These are phyloP conservation scores for Chlorella sp. DNA, from an alignment of 139 green algal genomes.

Conservation along the genomic window DNA sequence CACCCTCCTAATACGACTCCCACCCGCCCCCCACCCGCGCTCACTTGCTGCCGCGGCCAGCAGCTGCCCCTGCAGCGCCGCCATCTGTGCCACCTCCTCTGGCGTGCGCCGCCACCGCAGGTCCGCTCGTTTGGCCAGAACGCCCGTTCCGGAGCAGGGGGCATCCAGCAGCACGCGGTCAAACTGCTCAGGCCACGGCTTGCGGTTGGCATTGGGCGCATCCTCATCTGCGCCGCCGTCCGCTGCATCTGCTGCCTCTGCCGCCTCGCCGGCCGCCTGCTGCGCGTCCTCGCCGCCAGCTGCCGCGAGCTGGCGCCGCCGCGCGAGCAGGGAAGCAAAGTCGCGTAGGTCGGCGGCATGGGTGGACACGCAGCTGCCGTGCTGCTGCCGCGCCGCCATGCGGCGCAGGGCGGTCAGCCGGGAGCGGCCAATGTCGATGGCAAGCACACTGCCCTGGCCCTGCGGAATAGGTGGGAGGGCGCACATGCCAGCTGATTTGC, in stretches of 20 bases:
- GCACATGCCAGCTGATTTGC: too few relatives aligned
- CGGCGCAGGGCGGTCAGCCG: constrained; percentile 46
- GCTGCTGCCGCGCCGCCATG: constrained; percentile 36
- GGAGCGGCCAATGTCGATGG: constrained; percentile 51
- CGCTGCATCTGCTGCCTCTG: background rate
- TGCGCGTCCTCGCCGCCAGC: background rate
- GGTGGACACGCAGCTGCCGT: constrained; percentile 31
- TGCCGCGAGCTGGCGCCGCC: background rate
- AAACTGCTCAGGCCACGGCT: constrained; percentile 41
- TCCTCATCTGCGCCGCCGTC: too few relatives aligned
- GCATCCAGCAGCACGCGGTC: constrained; percentile 91
- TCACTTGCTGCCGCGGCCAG: constrained; percentile 66
- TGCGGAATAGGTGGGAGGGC: too few relatives aligned
- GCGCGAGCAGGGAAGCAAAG: background rate
- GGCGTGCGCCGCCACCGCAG: constrained; percentile 81
- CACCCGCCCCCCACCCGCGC: too few relatives aligned
- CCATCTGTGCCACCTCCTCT: constrained; percentile 55
- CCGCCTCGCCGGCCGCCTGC: background rate
- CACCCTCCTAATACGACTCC: too few relatives aligned
- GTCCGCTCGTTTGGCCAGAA: constrained; percentile 89
- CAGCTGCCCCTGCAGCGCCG: constrained; percentile 64
- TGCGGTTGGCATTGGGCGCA: background rate
- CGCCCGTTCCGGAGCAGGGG: constrained; percentile 89
- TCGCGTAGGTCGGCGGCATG: constrained; percentile 44
- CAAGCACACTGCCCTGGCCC: constrained; percentile 58